Evolutionary conservation across 306 rosid species (phyloP).

Genomic region (Styphnolobium japonicum): DNA sequence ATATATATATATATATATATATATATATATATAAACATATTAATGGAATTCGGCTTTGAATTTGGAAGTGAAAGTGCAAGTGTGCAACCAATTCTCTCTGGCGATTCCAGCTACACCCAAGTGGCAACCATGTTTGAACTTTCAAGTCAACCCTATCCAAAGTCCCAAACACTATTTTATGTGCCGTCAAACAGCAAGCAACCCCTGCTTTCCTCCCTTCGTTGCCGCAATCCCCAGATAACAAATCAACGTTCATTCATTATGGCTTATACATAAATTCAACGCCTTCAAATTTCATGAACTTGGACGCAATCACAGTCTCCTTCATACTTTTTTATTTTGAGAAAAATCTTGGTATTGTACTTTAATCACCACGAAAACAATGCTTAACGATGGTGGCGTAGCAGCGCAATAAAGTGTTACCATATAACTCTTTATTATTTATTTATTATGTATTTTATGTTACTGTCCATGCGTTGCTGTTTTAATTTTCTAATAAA

Average conservation of each 20-base stretch:
- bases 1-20: too few species aligned
- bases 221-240: background rate
- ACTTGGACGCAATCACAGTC: conserved; percentile 22
- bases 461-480: background rate
- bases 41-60: too few species aligned
- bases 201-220: background rate
- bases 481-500: background rate
- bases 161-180: background rate
- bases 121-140: background rate
- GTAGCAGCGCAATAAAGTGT: too few species aligned
- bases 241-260: background rate
- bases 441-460: background rate
- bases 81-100: too few species aligned
- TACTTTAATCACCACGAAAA: background rate
- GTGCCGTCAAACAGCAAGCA: background rate
- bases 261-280: background rate
- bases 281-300: conserved; percentile 26
- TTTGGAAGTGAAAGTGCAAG: too few species aligned
- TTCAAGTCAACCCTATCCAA: background rate
- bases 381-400: too few species aligned
- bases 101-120: too few species aligned
- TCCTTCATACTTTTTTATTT: background rate
- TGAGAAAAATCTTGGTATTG: background rate
- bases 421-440: too few species aligned
- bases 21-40: too few species aligned